Percentiles rank a stretch among this genome's conserved stretches.
Evolutionary conservation across 164 flowering plant species (phyloP).

Genomic region (Vitis amurensis): DNA sequence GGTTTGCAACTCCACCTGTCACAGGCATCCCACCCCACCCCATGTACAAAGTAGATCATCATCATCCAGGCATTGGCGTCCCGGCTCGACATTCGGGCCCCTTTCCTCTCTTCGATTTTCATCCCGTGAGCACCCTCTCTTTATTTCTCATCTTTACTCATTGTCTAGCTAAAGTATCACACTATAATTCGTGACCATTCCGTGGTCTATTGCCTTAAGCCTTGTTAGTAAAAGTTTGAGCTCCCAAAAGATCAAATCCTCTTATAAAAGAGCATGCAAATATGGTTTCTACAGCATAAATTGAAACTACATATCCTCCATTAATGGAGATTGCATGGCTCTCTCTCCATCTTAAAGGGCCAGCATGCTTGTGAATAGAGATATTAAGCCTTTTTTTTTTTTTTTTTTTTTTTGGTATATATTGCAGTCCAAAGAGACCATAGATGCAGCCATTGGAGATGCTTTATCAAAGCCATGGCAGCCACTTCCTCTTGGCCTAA

Average conservation of each 20-base stretch:
- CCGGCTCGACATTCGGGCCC: conserved; percentile 31
- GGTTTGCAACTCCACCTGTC: conserved; percentile 46
- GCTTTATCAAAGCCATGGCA: conserved; percentile 84
- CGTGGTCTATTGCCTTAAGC: too few relatives aligned
- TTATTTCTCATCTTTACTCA: neutral
- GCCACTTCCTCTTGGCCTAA: conserved; percentile 95
- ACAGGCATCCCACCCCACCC: conserved; percentile 63
- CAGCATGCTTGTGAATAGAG: too few relatives aligned
- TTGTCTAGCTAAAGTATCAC: neutral
- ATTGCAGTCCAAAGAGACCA: conserved; percentile 77
- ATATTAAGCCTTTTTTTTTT: neutral
- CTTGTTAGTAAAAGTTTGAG: too few relatives aligned
- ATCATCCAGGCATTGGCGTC: conserved; percentile 19
- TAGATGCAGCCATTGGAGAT: conserved; percentile 88
- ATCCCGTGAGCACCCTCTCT: conserved; percentile 45
- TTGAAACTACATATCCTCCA: too few relatives aligned
- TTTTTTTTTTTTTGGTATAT: neutral
- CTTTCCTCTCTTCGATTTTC: conserved; percentile 42
- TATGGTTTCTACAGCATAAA: too few relatives aligned
- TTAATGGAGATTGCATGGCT: too few relatives aligned
- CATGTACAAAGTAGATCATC: conserved; percentile 46
- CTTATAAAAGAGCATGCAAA: too few relatives aligned
- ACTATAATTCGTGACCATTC: too few relatives aligned
- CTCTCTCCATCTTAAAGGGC: too few relatives aligned
- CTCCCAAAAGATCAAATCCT: too few relatives aligned